These are phyloP conservation scores for Sequoia sempervirens DNA, from an alignment of 75 land plant species.

Conservation along the genomic window DNA sequence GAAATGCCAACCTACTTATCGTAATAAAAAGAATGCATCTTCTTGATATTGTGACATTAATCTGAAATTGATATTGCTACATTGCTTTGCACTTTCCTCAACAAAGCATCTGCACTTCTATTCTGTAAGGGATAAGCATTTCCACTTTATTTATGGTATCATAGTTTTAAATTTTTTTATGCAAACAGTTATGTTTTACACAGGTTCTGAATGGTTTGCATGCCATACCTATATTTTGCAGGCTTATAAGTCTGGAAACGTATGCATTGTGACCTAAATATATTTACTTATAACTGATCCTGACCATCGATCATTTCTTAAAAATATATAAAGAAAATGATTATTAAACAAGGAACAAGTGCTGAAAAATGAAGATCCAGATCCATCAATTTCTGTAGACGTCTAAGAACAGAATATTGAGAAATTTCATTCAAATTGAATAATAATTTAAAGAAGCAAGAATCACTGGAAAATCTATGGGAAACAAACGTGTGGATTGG, in stretches of 20 bases:
- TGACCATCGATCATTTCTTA: not conserved
- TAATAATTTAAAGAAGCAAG: too few species aligned
- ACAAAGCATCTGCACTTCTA: not conserved
- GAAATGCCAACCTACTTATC: not conserved
- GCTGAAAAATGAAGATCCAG: not conserved
- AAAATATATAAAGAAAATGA: not conserved
- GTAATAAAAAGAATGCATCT: not conserved
- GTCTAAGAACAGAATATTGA: not conserved
- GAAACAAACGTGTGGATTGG: too few species aligned
- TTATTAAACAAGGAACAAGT: not conserved
- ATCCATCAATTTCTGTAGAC: not conserved
- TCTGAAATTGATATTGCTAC: not conserved
- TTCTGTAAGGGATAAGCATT: not conserved
- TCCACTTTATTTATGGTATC: not conserved
- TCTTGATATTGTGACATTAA: not conserved
- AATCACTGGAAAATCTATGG: too few species aligned
- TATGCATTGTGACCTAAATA: not conserved
- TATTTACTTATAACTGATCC: too few species aligned
- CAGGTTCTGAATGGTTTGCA: not conserved
- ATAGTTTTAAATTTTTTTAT: not conserved
- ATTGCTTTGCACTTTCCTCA: too few species aligned
- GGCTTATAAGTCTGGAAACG: not conserved
- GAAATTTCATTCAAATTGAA: not conserved
- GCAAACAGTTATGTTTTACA: not conserved
- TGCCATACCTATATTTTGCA: too few species aligned